Conservation (phyloP, 768 basidiomycete genomes). For the Termitomyces sp. region DNA sequence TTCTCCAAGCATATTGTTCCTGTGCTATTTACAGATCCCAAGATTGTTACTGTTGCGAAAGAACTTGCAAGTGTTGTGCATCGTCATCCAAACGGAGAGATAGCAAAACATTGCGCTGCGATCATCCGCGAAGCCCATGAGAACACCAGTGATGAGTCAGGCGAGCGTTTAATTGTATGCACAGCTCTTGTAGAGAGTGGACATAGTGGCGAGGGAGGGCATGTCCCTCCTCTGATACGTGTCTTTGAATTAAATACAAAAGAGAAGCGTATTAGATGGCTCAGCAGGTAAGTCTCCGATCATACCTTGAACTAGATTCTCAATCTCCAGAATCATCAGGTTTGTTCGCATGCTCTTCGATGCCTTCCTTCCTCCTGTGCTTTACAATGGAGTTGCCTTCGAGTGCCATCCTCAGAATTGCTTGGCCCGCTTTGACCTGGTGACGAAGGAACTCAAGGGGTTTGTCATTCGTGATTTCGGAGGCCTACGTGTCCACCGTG, state of each 20-base stretch:
- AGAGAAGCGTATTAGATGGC: slow-evolving; percentile 42
- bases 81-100: slow-evolving; percentile 37
- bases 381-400: slow-evolving; percentile 52
- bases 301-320: background rate
- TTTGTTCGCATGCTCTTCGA: slow-evolving; percentile 44
- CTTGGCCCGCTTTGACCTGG: slow-evolving; percentile 44
- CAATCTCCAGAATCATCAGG: slow-evolving; percentile 19
- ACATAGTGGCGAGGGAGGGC: slow-evolving; percentile 38
- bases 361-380: slow-evolving; percentile 50
- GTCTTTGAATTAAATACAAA: slow-evolving; percentile 47
- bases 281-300: slow-evolving; percentile 32
- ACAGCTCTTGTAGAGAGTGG: slow-evolving; percentile 52
- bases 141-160: slow-evolving; percentile 36
- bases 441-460: slow-evolving; percentile 43
- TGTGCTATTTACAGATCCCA: slow-evolving; percentile 37
- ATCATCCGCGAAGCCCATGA: slow-evolving; percentile 51
- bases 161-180: slow-evolving; percentile 50
- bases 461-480: slow-evolving; percentile 58
- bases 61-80: slow-evolving; percentile 52
- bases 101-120: slow-evolving; percentile 48
- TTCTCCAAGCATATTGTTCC: slow-evolving; percentile 51
- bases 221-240: slow-evolving; percentile 42
- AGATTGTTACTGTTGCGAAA: slow-evolving; percentile 46
- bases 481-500: slow-evolving; percentile 46
- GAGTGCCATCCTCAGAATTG: slow-evolving; percentile 60